Percentiles rank a stretch among this genome's conserved stretches.
These are phyloP conservation scores for Hyaloscypha bicolor DNA, from an alignment of 495 filamentous ascomycete species.

Conservation along the genomic window DNA sequence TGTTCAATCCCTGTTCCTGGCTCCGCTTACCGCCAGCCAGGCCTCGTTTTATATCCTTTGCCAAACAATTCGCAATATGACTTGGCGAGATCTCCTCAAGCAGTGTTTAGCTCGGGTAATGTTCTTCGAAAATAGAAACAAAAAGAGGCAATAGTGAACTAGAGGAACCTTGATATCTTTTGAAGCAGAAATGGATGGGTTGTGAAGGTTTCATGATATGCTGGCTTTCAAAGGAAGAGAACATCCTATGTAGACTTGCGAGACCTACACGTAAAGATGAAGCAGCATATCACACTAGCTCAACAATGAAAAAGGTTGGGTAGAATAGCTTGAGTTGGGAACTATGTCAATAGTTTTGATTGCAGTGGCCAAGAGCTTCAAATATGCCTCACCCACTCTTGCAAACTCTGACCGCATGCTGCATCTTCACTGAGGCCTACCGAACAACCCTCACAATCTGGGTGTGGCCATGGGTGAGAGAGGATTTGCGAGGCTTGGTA, in stretches of 20 bases:
- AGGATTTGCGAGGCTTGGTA: neutral
- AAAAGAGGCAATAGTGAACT: no score
- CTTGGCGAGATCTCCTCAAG: no score
- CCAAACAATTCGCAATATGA: no score
- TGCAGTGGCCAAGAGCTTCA: neutral
- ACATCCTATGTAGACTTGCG: neutral
- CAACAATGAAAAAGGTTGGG: neutral
- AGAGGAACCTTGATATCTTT: no score
- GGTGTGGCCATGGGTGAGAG: neutral
- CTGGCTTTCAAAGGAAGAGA: neutral
- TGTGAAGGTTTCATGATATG: neutral
- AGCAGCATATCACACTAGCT: neutral
- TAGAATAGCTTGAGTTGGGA: neutral
- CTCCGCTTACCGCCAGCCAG: no score
- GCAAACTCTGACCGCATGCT: neutral
- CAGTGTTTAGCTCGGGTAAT: no score
- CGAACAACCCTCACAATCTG: neutral
- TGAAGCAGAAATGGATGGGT: neutral
- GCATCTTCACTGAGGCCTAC: conserved; percentile 1
- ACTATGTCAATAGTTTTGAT: neutral
- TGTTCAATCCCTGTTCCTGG: no score
- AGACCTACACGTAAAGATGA: neutral
- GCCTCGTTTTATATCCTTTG: no score
- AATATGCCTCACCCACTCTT: neutral
- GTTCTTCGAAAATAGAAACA: no score